Evolutionary conservation across 1,284 basidiomycete genomes (phyloP), one percentile per base, ranked within the genome.

Genomic region (Ustilago tritici): DNA sequence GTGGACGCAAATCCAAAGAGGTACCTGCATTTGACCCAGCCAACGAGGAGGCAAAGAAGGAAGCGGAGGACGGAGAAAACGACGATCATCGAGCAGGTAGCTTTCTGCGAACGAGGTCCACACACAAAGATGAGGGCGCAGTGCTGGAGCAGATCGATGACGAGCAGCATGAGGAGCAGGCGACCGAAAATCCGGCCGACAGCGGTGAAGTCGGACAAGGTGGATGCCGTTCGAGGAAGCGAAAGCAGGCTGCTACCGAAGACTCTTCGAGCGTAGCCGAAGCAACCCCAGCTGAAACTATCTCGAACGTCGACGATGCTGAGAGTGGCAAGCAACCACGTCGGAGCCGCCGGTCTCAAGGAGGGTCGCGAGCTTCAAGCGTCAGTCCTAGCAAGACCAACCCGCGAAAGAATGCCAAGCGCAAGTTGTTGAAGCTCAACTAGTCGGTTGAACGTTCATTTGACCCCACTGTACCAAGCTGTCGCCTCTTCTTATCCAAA

Each of bases 381-480:
- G 46, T 36, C 3, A 71, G 68, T 23, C 58, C 65, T 2, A 55
- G 52, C 59, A 76, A 61, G 62, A 38, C 61, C 7, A 61, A 49
- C 32, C 57, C 64, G 43, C 62, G 68, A 56, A 76, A 76, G 38
- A 61, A 68, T n/a, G 31, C 43, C 3, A 69, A 65, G 60, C 63
- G 67, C 56, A 76, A 76, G 41, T 57, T 66, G 4, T 23, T 76
- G 40, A 76, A 76, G 61, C 59, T 76, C 10, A 68, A 64, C n/a
- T 73, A 66, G 61, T 7, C 56, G 41, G 36, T 19, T 15, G 7
- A 7, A 4, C 31, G 4, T 32, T 50, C 49, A 50, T 28, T 15
- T 31, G 12, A 50, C 23, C 23, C 23, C 6, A n/a, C n/a, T 46
- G 43, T 46, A 17, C 40, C n/a, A 46, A 46, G 43, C 43, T 46